Evolutionary conservation across 1,139 yeast genomes (phyloP).

Genomic region (Lodderomyces margitis): DNA sequence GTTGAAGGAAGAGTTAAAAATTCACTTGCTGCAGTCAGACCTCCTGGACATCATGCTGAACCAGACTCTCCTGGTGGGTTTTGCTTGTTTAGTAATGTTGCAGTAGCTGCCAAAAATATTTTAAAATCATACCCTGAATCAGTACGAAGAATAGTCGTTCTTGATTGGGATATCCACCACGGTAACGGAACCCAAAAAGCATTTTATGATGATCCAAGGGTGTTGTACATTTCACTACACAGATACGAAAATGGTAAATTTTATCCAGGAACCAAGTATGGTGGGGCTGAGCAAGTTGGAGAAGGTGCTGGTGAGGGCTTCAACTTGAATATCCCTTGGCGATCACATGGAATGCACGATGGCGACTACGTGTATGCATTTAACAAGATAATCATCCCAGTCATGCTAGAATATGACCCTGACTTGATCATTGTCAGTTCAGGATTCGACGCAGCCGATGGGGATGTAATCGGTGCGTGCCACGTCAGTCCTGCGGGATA

Average conservation of each 20-base stretch:
- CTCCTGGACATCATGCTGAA: conserved; percentile 99
- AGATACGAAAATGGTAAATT: conserved; percentile 89
- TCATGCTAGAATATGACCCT: conserved; percentile 85
- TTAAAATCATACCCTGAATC: conserved; percentile 83
- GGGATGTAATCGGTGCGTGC: conserved; percentile 97
- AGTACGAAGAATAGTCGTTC: conserved; percentile 75
- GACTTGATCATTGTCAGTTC: conserved; percentile 91
- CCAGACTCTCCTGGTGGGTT: conserved; percentile 97
- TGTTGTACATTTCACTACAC: conserved; percentile 85
- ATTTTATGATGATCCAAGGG: conserved; percentile 85
- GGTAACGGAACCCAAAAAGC: conserved; percentile 98
- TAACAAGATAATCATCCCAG: conserved; percentile 82
- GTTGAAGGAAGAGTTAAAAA: conserved; percentile 91
- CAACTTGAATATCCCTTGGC: conserved; percentile 92
- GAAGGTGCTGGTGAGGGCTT: conserved; percentile 84
- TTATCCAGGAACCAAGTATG: conserved; percentile 88
- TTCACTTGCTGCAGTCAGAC: conserved; percentile 91
- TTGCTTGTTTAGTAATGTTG: conserved; percentile 93
- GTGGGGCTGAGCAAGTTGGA: conserved; percentile 79
- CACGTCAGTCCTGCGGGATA: conserved; percentile 95
- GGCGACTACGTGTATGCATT: conserved; percentile 96
- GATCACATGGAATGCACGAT: conserved; percentile 88
- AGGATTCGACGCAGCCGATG: conserved; percentile 98
- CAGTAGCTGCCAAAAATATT: conserved; percentile 91
- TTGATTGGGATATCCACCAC: conserved; percentile 98